Evolutionary conservation across 108 stramenopile species (phyloP).

Genomic region (Nitzschia putrida): DNA sequence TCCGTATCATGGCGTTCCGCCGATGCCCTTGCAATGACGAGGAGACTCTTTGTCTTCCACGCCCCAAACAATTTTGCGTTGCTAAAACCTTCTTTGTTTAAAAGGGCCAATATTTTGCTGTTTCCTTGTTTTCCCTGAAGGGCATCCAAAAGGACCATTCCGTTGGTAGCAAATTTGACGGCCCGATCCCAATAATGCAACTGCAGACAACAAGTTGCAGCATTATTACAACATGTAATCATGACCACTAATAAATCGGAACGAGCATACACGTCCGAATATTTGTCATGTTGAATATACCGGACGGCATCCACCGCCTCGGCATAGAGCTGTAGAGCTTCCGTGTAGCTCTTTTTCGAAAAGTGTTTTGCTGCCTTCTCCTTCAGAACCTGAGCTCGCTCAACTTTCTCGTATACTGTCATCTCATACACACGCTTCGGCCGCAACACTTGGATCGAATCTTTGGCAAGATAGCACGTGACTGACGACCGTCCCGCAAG

Average conservation of each 20-base stretch:
- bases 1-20: conserved; percentile 45
- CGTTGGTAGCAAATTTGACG: conserved; percentile 56
- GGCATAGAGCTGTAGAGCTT: conserved; percentile 59
- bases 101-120: conserved; percentile 58
- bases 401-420: conserved; percentile 63
- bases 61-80: conserved; percentile 80
- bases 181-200: conserved; percentile 58
- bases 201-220: conserved; percentile 71
- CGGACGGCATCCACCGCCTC: conserved; percentile 73
- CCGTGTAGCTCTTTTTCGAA: conserved; percentile 45
- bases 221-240: conserved; percentile 85
- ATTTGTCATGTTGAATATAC: conserved; percentile 69
- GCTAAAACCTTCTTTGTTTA: conserved; percentile 50
- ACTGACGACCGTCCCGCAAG: conserved; percentile 64
- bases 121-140: conserved; percentile 56
- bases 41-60: conserved; percentile 65
- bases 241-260: conserved; percentile 76
- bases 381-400: conserved; percentile 55
- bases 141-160: conserved; percentile 67
- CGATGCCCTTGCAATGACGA: conserved; percentile 50
- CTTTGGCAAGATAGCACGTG: conserved; percentile 50
- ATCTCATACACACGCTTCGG: conserved; percentile 62
- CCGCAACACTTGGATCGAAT: conserved; percentile 54
- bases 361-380: conserved; percentile 50
- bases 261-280: conserved; percentile 58